A percentile compares a stretch with the other conserved stretches of the same genome.
phyloP scores from a whole-genome alignment of 2,329 filamentous ascomycete genomes.

The Aureobasidium sp. region DNA sequence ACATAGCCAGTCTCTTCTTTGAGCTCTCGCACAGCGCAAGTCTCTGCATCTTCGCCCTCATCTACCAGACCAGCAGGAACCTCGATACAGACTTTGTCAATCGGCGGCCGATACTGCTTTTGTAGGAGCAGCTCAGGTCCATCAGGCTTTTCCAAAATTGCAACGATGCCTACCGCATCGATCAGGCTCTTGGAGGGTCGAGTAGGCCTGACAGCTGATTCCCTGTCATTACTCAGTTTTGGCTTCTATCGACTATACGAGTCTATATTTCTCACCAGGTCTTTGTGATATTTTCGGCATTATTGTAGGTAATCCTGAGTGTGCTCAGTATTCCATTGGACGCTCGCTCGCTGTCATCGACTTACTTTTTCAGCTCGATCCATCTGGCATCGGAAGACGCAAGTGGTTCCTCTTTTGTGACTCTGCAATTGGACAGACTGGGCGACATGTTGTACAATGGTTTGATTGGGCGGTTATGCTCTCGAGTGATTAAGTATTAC shows the following conservation, averaged over 20 bases:
- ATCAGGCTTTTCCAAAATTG: constrained; percentile 44
- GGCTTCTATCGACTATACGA: not conserved
- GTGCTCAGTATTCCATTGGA: not conserved
- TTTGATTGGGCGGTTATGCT: too few relatives aligned
- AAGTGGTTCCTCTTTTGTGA: constrained; percentile 19
- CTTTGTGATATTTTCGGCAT: constrained; percentile 17
- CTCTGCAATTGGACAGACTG: constrained; percentile 19
- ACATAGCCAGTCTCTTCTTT: constrained; percentile 57
- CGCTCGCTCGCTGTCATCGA: not conserved
- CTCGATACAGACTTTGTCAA: constrained; percentile 53
- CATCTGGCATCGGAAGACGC: constrained; percentile 34
- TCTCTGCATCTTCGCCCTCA: constrained; percentile 48
- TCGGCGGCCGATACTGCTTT: constrained; percentile 48
- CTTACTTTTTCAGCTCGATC: constrained; percentile 35
- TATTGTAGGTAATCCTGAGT: constrained; percentile 43
- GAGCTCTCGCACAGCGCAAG: constrained; percentile 52
- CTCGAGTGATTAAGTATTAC: too few relatives aligned
- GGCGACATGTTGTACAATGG: constrained; percentile 15
- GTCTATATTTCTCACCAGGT: not conserved
- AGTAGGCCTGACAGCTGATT: constrained; percentile 45
- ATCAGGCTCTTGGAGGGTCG: constrained; percentile 47
- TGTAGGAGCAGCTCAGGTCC: constrained; percentile 49
- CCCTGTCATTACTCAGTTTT: constrained; percentile 24
- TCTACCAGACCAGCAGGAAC: constrained; percentile 56
- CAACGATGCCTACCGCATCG: constrained; percentile 53